Evolutionary conservation across 2,329 filamentous ascomycete species (phyloP), one percentile per base, ranked within the genome.

Genomic region (Rhynchosporium graminicola): DNA sequence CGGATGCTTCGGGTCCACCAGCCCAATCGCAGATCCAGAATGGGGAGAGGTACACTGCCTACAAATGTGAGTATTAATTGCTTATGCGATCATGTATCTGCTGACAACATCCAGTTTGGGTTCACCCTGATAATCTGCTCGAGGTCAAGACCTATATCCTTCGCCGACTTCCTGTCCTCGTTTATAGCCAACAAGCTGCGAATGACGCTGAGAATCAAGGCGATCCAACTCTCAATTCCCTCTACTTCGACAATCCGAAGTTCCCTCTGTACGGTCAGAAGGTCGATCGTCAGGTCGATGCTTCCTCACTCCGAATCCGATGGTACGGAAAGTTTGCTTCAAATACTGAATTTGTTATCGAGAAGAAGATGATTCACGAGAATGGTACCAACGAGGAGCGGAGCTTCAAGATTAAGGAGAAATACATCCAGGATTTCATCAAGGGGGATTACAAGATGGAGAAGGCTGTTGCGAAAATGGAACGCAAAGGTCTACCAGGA

Each of bases 121-220:
- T 99, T 5, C 95, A 99, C 75, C 85, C 87, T 38, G 95, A 99
- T 72, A 98, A 99, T 77, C 81, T 98, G 33, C 86, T 98, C 69
- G 95, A 99, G 79, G 92, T 98, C 75, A 97, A 98, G 82, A 98
- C 95, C 4, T 87, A 92, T 72, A 96, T 99, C 65, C 84, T 98
- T 38, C 91, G 95, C 65, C 91, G 91, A 62, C 83, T 99, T 28
- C 95, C 95, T 0, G 87, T 96, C 36, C 87, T 99, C 15, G 88
- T 99, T 28, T 99, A 97, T 78, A 97, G 95, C 74, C 88, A 95
- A 51, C 89, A 93, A 69, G 85, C 89, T 0, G 87, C 91, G 38
- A 96, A 94, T 77, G 84, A 95, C 69, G 84, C 90, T 48, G 92
- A 97, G 71, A 86, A 87, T 51, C 86, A 92, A 68, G 80, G 82